Conservation (phyloP, 2,329 filamentous ascomycete genomes). For the Trichoderma cornu-damae region DNA sequence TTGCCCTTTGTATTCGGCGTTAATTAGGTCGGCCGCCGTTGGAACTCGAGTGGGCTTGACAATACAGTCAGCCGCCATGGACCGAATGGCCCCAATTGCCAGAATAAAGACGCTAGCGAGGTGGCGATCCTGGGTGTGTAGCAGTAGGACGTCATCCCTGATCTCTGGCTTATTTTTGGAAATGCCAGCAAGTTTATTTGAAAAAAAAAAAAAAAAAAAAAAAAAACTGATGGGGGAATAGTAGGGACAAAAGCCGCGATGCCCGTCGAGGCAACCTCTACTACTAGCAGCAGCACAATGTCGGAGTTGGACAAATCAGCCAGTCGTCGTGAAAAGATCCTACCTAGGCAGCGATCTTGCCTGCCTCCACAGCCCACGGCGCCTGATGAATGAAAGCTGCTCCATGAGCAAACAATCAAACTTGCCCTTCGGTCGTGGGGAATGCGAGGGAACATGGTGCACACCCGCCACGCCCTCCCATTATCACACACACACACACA, state of each 20-base stretch:
- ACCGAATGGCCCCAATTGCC: neutral
- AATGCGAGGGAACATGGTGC: neutral
- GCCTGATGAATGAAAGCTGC: neutral
- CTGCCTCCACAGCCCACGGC: neutral
- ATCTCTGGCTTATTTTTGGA: slow-evolving; percentile 1
- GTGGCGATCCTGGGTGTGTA: neutral
- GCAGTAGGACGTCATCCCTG: neutral
- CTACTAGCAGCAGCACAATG: neutral
- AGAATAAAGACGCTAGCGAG: neutral
- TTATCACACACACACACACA: neutral
- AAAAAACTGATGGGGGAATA: too few species aligned
- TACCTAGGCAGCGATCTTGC: slow-evolving; percentile 1
- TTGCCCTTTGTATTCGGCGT: neutral
- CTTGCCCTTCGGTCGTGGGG: neutral
- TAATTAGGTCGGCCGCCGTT: slow-evolving; percentile 1
- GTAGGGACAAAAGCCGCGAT: neutral
- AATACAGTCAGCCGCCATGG: slow-evolving; percentile 1
- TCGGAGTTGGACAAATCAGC: too few species aligned
- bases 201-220: too few species aligned
- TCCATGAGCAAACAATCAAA: slow-evolving; percentile 4
- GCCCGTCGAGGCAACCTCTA: neutral
- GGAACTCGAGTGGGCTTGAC: neutral
- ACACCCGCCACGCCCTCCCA: too few species aligned
- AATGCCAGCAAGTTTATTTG: neutral
- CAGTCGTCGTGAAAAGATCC: neutral